A percentile compares a stretch with the other conserved stretches of the same genome.
These are phyloP conservation scores for Xylariaceae sp. DNA, from an alignment of 2,329 filamentous ascomycete species.

Conservation along the genomic window DNA sequence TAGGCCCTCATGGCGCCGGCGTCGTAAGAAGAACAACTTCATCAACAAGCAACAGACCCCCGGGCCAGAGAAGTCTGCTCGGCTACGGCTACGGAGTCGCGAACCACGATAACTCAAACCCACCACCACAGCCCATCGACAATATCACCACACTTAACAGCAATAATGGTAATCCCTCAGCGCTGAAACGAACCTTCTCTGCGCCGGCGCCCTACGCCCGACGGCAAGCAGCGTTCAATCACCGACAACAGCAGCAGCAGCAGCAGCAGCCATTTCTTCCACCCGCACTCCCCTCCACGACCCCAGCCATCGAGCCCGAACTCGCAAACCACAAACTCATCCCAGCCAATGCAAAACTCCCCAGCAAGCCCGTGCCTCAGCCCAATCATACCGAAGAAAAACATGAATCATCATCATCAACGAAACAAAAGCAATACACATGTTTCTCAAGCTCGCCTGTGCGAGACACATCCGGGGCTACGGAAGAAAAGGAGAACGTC, in stretches of 20 bases:
- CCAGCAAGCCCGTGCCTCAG: slow-evolving; percentile 27
- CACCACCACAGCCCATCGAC: no score
- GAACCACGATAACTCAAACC: slow-evolving; percentile 30
- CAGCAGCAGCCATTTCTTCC: slow-evolving; percentile 7
- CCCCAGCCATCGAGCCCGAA: slow-evolving; percentile 29
- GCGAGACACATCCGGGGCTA: slow-evolving; percentile 6
- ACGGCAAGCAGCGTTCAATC: slow-evolving; percentile 6
- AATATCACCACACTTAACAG: slow-evolving; percentile 1
- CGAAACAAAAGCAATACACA: slow-evolving; percentile 50
- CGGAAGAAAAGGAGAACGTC: slow-evolving; percentile 25
- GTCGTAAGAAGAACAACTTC: slow-evolving; percentile 16
- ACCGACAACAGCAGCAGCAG: no score
- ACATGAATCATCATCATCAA: no score
- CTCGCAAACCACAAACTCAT: slow-evolving; percentile 39
- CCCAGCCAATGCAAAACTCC: slow-evolving; percentile 32
- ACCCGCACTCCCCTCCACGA: slow-evolving; percentile 6
- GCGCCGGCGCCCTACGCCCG: slow-evolving; percentile 15
- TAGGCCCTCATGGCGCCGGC: slow-evolving; percentile 10
- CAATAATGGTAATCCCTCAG: slow-evolving; percentile 12
- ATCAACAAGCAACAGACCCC: slow-evolving; percentile 20
- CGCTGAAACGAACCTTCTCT: slow-evolving; percentile 23
- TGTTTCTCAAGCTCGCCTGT: slow-evolving; percentile 57
- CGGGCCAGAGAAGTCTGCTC: slow-evolving; percentile 29
- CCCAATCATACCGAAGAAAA: slow-evolving; percentile 16
- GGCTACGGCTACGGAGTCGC: slow-evolving; percentile 30